phyloP scores from a whole-genome alignment of 208 protist species.

The Leishmania aethiopica region DNA sequence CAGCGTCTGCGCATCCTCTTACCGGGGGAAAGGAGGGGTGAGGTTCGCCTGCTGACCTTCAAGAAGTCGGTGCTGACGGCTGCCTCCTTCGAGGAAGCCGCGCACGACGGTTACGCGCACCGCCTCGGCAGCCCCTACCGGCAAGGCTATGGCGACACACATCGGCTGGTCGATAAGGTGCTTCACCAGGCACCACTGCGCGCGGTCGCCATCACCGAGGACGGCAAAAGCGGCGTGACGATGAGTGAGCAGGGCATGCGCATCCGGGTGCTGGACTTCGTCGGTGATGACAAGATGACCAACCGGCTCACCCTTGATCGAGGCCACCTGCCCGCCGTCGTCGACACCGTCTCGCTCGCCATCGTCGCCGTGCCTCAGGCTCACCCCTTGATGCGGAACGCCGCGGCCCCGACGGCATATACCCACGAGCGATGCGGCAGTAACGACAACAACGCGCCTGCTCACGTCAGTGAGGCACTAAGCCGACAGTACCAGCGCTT shows the following conservation, averaged over 20 bases:
- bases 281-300: slow-evolving; percentile 39
- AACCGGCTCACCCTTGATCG: slow-evolving; percentile 40
- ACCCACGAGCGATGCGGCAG: slow-evolving; percentile 21
- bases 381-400: background rate
- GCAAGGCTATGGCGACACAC: slow-evolving; percentile 12
- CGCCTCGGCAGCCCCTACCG: background rate
- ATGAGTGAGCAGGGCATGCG: slow-evolving; percentile 63
- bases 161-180: slow-evolving; percentile 29
- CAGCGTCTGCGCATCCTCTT: slow-evolving; percentile 45
- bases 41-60: slow-evolving; percentile 50
- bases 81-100: slow-evolving; percentile 5
- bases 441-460: slow-evolving; percentile 9
- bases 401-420: background rate
- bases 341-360: slow-evolving; percentile 37
- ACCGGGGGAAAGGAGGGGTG: slow-evolving; percentile 42
- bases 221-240: slow-evolving; percentile 59
- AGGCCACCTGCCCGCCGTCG: slow-evolving; percentile 35
- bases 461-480: background rate
- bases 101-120: background rate
- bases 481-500: slow-evolving; percentile 28
- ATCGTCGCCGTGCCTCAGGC: slow-evolving; percentile 30
- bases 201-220: slow-evolving; percentile 57
- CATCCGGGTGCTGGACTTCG: slow-evolving; percentile 56
- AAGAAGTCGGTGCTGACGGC: slow-evolving; percentile 25
- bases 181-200: slow-evolving; percentile 49